Evolutionary conservation across 371 early-diverging fungal species (phyloP), one percentile per base, ranked within the genome.

Genomic region (Actinomucor elegans): DNA sequence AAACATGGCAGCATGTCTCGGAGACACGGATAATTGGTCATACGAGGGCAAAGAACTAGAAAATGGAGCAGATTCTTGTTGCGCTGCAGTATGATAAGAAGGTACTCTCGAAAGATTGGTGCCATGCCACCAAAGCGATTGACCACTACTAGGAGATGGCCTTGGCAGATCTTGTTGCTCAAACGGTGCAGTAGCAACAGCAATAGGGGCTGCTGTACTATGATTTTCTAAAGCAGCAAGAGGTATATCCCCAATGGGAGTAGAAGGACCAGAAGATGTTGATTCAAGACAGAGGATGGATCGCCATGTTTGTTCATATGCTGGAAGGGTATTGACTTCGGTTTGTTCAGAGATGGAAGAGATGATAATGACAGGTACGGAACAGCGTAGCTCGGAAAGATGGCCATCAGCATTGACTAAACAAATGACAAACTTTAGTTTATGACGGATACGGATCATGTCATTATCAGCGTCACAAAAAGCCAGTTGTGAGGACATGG

Each of bases 401-500:
- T 75, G 72, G 3, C 70, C 74, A 45, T 67, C 64, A 2, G 66
- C 60, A 52, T 67, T 68, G 37, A 61, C 57, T 9, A 71, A 40
- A 5, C 64, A 71, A 12, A 74, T 47, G 9, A 71, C 58, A 52
- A 67, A 67, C 14, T 74, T 66, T 14, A 74, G 45, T 31, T 75
- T 75, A 48, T 75, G 76, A 0, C 63, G 64, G 40, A 75, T 70
- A 11, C 64, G 64, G 35, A 75, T 72, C 73, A 72, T 67, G 8
- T 72, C 76, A 27, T 72, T 75, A 12, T 71, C 67, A 2, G 68
- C 59, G 36, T 75, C 69, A 41, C 69, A 73, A 38, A 66, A 66
- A 4, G 67, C 61, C 10, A 59, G 48, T 1, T 68, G 71, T 9
- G 71, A 62, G 5, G 55, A 55, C 51, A 55, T 55, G 27, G 61